phyloP scores from a whole-genome alignment of 768 basidiomycete genomes.

The Leccinum fibrillosum region DNA sequence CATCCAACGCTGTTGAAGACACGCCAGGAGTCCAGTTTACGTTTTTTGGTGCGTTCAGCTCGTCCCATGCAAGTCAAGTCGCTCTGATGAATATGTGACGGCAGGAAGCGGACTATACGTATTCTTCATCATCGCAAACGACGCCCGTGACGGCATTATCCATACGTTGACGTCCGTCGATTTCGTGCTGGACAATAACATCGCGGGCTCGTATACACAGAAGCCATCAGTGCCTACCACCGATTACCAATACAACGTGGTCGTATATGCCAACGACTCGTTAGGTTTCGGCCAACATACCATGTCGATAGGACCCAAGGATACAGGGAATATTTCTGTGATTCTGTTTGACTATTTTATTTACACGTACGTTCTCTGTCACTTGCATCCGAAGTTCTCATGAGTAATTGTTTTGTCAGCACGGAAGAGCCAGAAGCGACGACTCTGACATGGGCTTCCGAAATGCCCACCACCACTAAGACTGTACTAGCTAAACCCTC shows the following conservation, averaged over 20 bases:
- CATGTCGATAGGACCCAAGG: constrained; percentile 6
- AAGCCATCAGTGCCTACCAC: neutral
- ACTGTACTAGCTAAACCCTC: too few species aligned
- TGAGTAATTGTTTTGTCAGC: neutral
- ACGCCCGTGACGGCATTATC: neutral
- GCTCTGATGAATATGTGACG: neutral
- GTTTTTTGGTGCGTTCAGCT: constrained; percentile 7
- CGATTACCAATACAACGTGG: constrained; percentile 13
- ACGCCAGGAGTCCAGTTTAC: neutral
- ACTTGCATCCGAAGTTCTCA: neutral
- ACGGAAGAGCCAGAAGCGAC: neutral
- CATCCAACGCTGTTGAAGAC: neutral
- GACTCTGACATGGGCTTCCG: neutral
- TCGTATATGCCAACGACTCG: constrained; percentile 15
- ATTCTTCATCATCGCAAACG: constrained; percentile 17
- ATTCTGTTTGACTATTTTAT: constrained; percentile 21
- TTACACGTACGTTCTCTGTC: constrained; percentile 13
- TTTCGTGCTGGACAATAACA: constrained; percentile 6
- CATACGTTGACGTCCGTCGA: neutral
- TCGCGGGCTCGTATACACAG: constrained; percentile 1
- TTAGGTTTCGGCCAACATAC: constrained; percentile 4
- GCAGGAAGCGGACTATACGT: constrained; percentile 17
- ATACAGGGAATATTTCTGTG: neutral
- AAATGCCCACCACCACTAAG: neutral
- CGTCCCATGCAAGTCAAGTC: neutral